A percentile compares a stretch with the other conserved stretches of the same genome.
Evolutionary conservation across 805 yeast species (phyloP).

Genomic region (Metahyphopichia silvanorum): DNA sequence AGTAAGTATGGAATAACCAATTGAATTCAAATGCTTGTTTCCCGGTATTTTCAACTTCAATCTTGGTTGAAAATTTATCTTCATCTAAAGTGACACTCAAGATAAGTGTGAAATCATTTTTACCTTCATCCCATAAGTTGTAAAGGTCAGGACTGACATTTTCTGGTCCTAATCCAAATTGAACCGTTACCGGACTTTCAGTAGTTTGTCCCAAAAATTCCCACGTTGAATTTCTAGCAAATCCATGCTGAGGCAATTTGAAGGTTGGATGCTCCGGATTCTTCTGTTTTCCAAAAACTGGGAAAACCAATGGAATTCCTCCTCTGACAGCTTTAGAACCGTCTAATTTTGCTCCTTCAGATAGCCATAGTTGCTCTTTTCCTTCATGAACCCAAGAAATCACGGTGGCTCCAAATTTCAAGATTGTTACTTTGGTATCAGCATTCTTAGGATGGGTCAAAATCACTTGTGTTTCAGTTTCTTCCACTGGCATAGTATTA

Average conservation of each 20-base stretch:
- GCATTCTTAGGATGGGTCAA: conserved; percentile 53
- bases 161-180: conserved; percentile 90
- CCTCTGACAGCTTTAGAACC: conserved; percentile 96
- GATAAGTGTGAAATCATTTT: conserved; percentile 72
- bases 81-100: conserved; percentile 61
- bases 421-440: conserved; percentile 58
- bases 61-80: conserved; percentile 59
- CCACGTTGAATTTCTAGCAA: conserved; percentile 90
- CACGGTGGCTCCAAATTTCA: conserved; percentile 87
- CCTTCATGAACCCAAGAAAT: conserved; percentile 73
- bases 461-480: conserved; percentile 58
- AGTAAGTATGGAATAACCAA: conserved; percentile 93
- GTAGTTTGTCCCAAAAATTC: conserved; percentile 86
- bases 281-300: conserved; percentile 76
- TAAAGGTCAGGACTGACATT: conserved; percentile 61
- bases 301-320: conserved; percentile 95
- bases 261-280: conserved; percentile 52
- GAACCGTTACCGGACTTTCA: conserved; percentile 64
- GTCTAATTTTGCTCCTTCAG: conserved; percentile 76
- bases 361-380: conserved; percentile 80
- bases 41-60: conserved; percentile 76
- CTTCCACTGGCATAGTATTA: conserved; percentile 67
- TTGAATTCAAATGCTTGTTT: conserved; percentile 72
- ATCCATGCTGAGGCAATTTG: conserved; percentile 90
- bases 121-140: conserved; percentile 50